Base-by-base conservation (phyloP, 805 yeast species). In the Myxozyma mucilagina region DNA sequence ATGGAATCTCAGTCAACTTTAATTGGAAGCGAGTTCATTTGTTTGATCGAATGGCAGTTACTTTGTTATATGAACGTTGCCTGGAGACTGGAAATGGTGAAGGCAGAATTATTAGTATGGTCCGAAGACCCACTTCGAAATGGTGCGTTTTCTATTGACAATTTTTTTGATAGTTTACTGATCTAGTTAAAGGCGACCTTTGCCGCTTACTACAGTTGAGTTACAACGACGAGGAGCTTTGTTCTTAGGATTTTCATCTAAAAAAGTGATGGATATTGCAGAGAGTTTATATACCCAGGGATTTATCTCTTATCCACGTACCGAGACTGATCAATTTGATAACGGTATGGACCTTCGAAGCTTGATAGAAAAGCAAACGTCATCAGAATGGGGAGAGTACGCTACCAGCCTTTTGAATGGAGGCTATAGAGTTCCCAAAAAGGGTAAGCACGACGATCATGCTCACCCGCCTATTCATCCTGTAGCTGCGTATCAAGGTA, bases 401-500 rank as follows among this genome's bases (percentile, higher is more conserved):
- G 93, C 97, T 0, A 66, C 53, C 67, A 10, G 60, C 6, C 55
- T 82, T 7, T 73, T 74, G 8, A 75, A 73, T 2, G 80, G 79
- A 38, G 59, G 59, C n/a, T 88, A 81, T 69, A 69, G 79, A n/a
- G 69, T 70, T 3, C 99, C 99, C 0, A 76, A 98, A 53, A 79
- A 79, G 43, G 99, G 99, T 4, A 80, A 78, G 11, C 86, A 89
- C 70, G 89, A 91, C 70, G 99, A 94, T 75, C 86, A 90, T 71
- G 98, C 99, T 29, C 99, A 94, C 81, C 98, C 99, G 4, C 97
- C 99, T 0, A 94, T 94, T 60, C 97, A 94, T 73, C 99, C 99
- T 0, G 84, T 90, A 10, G 69, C 64, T 13, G 68, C 68, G 5
- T 70, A 67, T 2, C 57, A 41, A 41, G 20, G 20, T 2, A 16